phyloP scores from a whole-genome alignment of 495 filamentous ascomycete species.

The Corynascus novoguineensis region DNA sequence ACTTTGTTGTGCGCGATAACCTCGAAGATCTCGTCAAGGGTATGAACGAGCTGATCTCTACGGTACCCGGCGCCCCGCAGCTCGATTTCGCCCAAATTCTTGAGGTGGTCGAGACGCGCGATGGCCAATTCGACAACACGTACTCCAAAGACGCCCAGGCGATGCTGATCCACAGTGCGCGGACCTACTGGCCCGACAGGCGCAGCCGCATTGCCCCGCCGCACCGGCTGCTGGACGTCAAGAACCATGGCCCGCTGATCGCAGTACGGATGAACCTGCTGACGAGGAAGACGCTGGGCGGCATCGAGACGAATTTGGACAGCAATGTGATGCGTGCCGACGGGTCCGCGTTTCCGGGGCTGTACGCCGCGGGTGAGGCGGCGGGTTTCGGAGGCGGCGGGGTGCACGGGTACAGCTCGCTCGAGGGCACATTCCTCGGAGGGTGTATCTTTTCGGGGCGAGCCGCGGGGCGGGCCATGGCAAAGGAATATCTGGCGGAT shows the following conservation, averaged over 20 bases:
- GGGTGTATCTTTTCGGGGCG: slow-evolving; percentile 50
- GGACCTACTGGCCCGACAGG: slow-evolving; percentile 45
- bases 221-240: slow-evolving; percentile 41
- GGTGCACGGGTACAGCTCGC: slow-evolving; percentile 46
- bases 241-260: slow-evolving; percentile 44
- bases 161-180: slow-evolving; percentile 47
- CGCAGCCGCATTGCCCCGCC: slow-evolving; percentile 39
- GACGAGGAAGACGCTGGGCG: slow-evolving; percentile 49
- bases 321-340: slow-evolving; percentile 43
- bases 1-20: slow-evolving; percentile 45
- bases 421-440: slow-evolving; percentile 46
- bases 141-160: slow-evolving; percentile 50
- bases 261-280: slow-evolving; percentile 49
- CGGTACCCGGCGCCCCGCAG: slow-evolving; percentile 25
- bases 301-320: slow-evolving; percentile 48
- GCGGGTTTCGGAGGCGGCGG: slow-evolving; percentile 51
- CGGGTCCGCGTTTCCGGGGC: slow-evolving; percentile 39
- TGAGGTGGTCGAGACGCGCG: slow-evolving; percentile 40
- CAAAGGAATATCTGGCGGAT: slow-evolving; percentile 29
- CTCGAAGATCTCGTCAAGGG: slow-evolving; percentile 41
- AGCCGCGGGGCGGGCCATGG: slow-evolving; percentile 42
- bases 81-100: slow-evolving; percentile 36
- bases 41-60: slow-evolving; percentile 45
- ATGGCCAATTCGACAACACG: slow-evolving; percentile 43
- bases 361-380: slow-evolving; percentile 50